Percentiles rank a stretch among this genome's conserved stretches.
Evolutionary conservation across 2,329 filamentous ascomycete species (phyloP).

Genomic region (Nannizzia gypsea): DNA sequence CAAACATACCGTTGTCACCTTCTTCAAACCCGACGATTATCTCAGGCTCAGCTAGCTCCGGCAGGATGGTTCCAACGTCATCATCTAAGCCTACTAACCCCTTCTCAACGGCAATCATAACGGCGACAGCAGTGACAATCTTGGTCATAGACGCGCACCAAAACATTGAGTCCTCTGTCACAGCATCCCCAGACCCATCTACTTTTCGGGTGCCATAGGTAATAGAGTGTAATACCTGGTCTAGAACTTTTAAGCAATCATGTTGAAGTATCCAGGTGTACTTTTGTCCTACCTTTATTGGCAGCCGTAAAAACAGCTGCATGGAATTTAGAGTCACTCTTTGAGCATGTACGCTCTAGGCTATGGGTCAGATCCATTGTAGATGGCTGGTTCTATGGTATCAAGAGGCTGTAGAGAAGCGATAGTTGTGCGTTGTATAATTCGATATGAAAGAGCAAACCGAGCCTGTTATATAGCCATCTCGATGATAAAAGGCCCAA

Average conservation of each 20-base stretch:
- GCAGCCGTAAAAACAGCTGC: neutral
- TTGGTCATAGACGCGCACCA: conserved; percentile 17
- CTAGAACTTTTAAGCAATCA: neutral
- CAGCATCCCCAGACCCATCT: neutral
- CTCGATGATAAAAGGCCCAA: neutral
- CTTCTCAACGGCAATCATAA: conserved; percentile 10
- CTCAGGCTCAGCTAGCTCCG: conserved; percentile 6
- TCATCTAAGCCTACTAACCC: conserved; percentile 11
- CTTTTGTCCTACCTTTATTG: neutral
- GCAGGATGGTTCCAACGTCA: conserved; percentile 8
- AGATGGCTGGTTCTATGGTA: neutral
- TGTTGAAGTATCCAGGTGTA: neutral
- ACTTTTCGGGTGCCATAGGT: neutral
- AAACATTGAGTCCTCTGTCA: conserved; percentile 10
- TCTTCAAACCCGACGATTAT: conserved; percentile 8
- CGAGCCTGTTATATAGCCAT: neutral
- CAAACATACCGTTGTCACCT: neutral
- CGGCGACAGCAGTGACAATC: conserved; percentile 9
- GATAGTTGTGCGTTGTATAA: neutral
- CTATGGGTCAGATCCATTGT: neutral
- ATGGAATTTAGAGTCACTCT: neutral
- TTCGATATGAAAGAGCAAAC: neutral
- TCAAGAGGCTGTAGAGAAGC: neutral
- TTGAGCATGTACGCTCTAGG: neutral
- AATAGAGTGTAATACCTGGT: neutral